Evolutionary conservation across 495 filamentous ascomycete species (phyloP).

Genomic region (Neurospora sublineolata): DNA sequence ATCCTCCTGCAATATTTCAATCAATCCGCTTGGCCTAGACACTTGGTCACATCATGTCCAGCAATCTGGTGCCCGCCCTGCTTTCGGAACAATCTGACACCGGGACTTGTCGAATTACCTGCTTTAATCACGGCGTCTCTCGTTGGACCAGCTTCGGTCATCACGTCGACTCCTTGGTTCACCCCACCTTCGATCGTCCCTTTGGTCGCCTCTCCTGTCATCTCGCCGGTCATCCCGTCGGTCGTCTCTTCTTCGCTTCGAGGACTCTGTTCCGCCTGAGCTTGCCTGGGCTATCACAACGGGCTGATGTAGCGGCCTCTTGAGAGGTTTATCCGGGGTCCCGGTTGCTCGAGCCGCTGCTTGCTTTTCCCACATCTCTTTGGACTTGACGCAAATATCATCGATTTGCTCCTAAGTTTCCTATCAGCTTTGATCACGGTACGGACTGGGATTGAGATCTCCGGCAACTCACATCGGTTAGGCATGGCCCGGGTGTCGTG

Average conservation of each 20-base stretch:
- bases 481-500: conserved; percentile 40
- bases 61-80: background rate
- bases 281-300: conserved; percentile 36
- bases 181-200: background rate
- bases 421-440: conserved; percentile 11
- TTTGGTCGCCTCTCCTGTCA: conserved; percentile 4
- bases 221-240: conserved; percentile 9
- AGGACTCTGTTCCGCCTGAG: conserved; percentile 15
- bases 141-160: conserved; percentile 13
- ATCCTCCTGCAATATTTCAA: conserved; percentile 6
- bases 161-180: conserved; percentile 7
- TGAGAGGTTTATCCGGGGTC: conserved; percentile 36
- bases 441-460: background rate
- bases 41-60: conserved; percentile 11
- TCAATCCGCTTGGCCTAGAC: conserved; percentile 7
- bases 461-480: conserved; percentile 40
- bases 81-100: background rate
- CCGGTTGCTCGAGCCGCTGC: conserved; percentile 39
- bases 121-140: conserved; percentile 15
- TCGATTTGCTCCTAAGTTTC: conserved; percentile 43
- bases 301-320: conserved; percentile 44
- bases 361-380: conserved; percentile 44
- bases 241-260: conserved; percentile 17
- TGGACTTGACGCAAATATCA: conserved; percentile 45
- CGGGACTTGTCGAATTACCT: conserved; percentile 1